Percentiles rank a stretch among this genome's conserved stretches.
These are phyloP conservation scores for Calocybe indica DNA, from an alignment of 768 basidiomycete species.

Conservation along the genomic window DNA sequence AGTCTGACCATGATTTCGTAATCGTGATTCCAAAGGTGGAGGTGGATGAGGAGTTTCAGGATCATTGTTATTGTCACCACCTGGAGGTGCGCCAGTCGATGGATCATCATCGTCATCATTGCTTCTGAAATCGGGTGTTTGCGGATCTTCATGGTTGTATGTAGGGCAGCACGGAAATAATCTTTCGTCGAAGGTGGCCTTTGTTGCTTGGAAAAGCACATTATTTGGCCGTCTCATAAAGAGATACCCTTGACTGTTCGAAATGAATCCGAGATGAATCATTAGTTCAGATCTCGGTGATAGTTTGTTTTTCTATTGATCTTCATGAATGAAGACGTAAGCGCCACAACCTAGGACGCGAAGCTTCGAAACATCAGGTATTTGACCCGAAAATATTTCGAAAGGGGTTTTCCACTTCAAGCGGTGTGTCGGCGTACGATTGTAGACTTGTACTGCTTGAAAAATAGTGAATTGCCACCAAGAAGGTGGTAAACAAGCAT, in stretches of 20 bases:
- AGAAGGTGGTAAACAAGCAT: neutral
- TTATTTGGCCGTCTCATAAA: conserved; percentile 2
- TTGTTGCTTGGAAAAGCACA: conserved; percentile 1
- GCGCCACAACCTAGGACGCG: conserved; percentile 7
- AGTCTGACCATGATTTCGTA: no score
- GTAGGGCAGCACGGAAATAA: conserved; percentile 2
- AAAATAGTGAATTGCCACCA: conserved; percentile 6
- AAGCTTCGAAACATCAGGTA: neutral
- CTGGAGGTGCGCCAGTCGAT: neutral
- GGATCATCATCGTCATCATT: neutral
- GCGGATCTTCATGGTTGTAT: neutral
- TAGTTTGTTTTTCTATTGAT: neutral
- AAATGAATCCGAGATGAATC: neutral
- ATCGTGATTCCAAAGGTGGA: no score
- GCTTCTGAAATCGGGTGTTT: no score
- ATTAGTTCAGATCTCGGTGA: neutral
- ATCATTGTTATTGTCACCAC: neutral
- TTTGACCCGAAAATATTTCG: neutral
- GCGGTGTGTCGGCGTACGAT: neutral
- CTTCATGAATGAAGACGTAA: conserved; percentile 2
- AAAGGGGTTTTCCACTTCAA: neutral
- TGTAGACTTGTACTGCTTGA: neutral
- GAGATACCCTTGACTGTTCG: neutral
- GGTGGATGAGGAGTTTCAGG: neutral
- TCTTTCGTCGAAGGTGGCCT: conserved; percentile 4